These are phyloP conservation scores for Paramecium biaurelia DNA, from an alignment of 73 alveolate species.

Conservation along the genomic window DNA sequence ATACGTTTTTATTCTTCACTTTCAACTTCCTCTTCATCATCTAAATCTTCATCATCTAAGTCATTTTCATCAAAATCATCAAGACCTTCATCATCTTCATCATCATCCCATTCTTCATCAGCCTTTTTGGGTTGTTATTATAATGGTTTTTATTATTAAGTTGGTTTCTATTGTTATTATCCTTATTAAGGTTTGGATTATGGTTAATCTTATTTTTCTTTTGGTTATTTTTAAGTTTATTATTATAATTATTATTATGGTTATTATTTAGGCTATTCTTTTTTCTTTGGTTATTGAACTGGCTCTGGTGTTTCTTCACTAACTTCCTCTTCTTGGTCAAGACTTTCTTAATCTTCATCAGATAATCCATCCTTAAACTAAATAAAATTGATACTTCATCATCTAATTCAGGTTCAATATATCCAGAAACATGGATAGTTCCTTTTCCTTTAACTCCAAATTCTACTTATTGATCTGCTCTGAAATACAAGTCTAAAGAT, in stretches of 20 bases:
- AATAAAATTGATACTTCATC: not conserved
- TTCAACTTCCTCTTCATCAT: slow-evolving; percentile 42
- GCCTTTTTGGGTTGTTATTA: not conserved
- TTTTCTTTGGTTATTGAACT: not conserved
- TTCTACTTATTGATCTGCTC: not conserved
- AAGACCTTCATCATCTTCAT: slow-evolving; percentile 63
- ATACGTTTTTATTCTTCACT: not conserved
- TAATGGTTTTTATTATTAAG: not conserved
- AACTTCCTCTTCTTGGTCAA: slow-evolving; percentile 36
- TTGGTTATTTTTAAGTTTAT: not conserved
- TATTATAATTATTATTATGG: not conserved
- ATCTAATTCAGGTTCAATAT: slow-evolving; percentile 75
- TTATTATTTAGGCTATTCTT: not conserved
- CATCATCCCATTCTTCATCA: slow-evolving; percentile 58
- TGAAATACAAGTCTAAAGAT: not conserved
- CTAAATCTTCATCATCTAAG: slow-evolving; percentile 34
- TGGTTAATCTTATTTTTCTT: slow-evolving; percentile 44
- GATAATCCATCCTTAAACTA: not conserved
- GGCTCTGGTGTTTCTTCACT: not conserved
- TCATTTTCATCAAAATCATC: slow-evolving; percentile 58
- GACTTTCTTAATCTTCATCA: slow-evolving; percentile 65
- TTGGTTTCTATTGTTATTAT: not conserved
- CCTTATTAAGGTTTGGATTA: slow-evolving; percentile 37
- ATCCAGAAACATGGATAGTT: slow-evolving; percentile 74
- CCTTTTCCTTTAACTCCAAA: slow-evolving; percentile 68